Evolutionary conservation across 164 flowering plant genomes (phyloP).

Genomic region (Aristolochia fimbriata): DNA sequence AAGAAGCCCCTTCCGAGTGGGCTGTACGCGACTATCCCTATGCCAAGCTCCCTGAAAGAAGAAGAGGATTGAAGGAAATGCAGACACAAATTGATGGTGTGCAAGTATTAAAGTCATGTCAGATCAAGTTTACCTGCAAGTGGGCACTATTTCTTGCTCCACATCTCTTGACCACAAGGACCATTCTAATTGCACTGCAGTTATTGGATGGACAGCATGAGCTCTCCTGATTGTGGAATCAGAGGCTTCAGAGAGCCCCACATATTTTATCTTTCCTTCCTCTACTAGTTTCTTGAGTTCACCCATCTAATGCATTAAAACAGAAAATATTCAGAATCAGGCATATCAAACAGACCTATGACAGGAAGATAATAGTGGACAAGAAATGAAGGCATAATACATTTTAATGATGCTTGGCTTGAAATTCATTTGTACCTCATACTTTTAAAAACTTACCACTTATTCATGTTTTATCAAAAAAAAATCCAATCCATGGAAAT

Average conservation of each 20-base stretch:
- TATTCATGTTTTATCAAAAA: too few species aligned
- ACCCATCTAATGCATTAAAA: conserved; percentile 13
- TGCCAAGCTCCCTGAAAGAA: conserved; percentile 26
- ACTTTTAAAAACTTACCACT: too few species aligned
- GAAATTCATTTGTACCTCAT: too few species aligned
- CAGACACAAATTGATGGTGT: background rate
- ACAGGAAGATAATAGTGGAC: background rate
- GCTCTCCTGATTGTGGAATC: conserved; percentile 23
- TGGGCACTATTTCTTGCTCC: conserved; percentile 27
- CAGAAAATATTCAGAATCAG: background rate
- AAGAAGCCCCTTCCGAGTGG: conserved; percentile 26
- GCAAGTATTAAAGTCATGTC: background rate
- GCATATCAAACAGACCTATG: background rate
- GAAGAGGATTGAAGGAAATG: background rate
- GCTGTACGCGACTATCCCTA: conserved; percentile 33
- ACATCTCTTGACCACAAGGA: conserved; percentile 29
- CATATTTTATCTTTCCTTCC: conserved; percentile 28
- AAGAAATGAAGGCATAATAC: too few species aligned
- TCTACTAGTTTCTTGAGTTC: conserved; percentile 26
- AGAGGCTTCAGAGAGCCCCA: conserved; percentile 27
- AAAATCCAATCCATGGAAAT: too few species aligned
- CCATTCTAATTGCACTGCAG: conserved; percentile 27
- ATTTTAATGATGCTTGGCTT: too few species aligned
- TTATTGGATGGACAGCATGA: conserved; percentile 26
- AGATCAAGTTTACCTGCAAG: conserved; percentile 20